Evolutionary conservation across 1,284 basidiomycete species (phyloP), one percentile per base, ranked within the genome.

Genomic region (Agaricales sp.): DNA sequence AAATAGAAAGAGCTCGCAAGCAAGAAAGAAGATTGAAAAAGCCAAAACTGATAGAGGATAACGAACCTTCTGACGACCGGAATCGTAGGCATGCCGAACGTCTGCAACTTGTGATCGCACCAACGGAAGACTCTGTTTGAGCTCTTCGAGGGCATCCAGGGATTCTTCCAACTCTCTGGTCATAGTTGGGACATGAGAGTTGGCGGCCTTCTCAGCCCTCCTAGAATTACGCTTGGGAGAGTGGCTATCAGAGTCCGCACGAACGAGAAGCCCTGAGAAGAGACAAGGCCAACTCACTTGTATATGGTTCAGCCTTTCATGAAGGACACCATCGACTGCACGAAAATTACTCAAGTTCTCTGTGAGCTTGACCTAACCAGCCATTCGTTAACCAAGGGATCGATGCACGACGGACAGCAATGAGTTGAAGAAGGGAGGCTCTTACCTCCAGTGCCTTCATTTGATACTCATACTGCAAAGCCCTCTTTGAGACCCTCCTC

Each of bases 21-120:
- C 41, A 8, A 43, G 11, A 8, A 21, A 8, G 8, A 43, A 16
- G 11, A 19, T 11, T 19, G 8, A 19, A 8, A 43, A 43, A 43
- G 41, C n/a, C 41, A 43, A 43, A 43, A 19, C n/a, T 11, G 20
- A 43, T 8, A 21, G 18, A 43, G 20, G 41, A 19, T 8, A 43
- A 49, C 58, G 35, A 51, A 79, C 82, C 69, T 84, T 86, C 49
- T 68, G 65, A 46, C 77, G 70, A 39, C 84, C 84, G n/a, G 77
- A 77, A 56, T 84, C 78, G 61, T 87, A 87, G 12, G 78, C 74
- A 23, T 63, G 57, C 25, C 72, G 71, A 46, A 86, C 81, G 52
- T 78, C 72, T 19, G 68, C 62, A 37, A 85, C 74, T 51, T 83
- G 82, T 0, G 65, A 61, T 51, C 74, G 75, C 48, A 81, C 75